Evolutionary conservation across 768 basidiomycete species (phyloP).

Genomic region (Termitomyces sp.): DNA sequence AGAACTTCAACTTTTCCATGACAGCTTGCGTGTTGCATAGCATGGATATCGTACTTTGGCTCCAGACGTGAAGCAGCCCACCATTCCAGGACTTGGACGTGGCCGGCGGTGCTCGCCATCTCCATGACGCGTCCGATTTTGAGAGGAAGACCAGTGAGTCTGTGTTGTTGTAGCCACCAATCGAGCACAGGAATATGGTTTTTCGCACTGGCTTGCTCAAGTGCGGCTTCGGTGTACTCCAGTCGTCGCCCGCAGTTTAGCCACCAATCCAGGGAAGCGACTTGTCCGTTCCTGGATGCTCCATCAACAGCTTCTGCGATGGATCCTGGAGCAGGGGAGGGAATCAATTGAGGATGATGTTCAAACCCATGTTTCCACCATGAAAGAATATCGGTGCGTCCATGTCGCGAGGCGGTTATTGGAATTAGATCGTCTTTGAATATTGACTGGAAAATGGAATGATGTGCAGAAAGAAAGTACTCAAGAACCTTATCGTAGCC

Average conservation of each 20-base stretch:
- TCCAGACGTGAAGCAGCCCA: slow-evolving; percentile 78
- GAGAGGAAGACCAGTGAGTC: slow-evolving; percentile 46
- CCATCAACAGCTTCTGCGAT: slow-evolving; percentile 71
- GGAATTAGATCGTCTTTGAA: slow-evolving; percentile 70
- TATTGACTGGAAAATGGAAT: slow-evolving; percentile 54
- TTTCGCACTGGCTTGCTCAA: slow-evolving; percentile 75
- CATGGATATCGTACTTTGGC: slow-evolving; percentile 72
- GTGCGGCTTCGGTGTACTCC: slow-evolving; percentile 74
- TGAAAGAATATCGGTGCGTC: slow-evolving; percentile 63
- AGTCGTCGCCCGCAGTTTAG: slow-evolving; percentile 54
- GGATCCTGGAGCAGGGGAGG: slow-evolving; percentile 46
- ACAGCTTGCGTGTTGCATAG: slow-evolving; percentile 74
- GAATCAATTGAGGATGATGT: slow-evolving; percentile 54
- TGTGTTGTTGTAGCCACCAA: slow-evolving; percentile 74
- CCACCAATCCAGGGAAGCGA: slow-evolving; percentile 82
- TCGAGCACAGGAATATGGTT: slow-evolving; percentile 72
- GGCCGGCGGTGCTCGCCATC: slow-evolving; percentile 74
- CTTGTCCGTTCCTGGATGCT: slow-evolving; percentile 73
- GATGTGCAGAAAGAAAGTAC: slow-evolving; percentile 63
- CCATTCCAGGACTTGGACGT: slow-evolving; percentile 77
- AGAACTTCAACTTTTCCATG: slow-evolving; percentile 76
- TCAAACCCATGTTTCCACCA: slow-evolving; percentile 77
- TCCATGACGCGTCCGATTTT: slow-evolving; percentile 86
- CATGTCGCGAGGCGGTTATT: slow-evolving; percentile 71
- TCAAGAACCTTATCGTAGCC: slow-evolving; percentile 73